Base-by-base conservation (phyloP, 2,329 filamentous ascomycete genomes). In the Lanzia echinophila region DNA sequence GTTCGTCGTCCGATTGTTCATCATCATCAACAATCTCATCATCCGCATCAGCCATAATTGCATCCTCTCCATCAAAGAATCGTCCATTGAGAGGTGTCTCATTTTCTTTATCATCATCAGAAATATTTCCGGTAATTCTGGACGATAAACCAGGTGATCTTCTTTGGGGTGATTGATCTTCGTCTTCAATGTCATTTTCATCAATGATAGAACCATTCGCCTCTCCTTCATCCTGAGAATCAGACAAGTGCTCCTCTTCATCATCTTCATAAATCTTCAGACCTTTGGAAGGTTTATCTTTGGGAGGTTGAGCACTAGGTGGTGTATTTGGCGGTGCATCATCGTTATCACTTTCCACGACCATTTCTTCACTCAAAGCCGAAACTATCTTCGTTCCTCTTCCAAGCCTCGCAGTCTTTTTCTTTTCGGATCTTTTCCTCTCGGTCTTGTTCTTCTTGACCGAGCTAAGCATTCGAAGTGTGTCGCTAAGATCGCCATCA, bases 331-430 rank as follows among this genome's bases (percentile, higher is more conserved):
- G 50, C 32, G 17, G 31, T 13, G 10, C 45, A 31, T 50, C 45
- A 19, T 56, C 54, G 15, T 15, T 24, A 6, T 56, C 54, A 13
- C 51, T 50, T 28, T 54, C 50, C 19, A 36, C 24, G 11, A 54
- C 41, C 3, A n/a, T 44, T 50, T 54, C 46, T 31, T 48, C 47
- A 39, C 54, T 56, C 41, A 54, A 31, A 24, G n/a, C 31, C 28
- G 33, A 19, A n/a, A 41, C 17, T 1, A 41, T 1, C 11, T 20
- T 12, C 20, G 17, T 8, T 41, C 20, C 20, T 10, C 17, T 41
- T 17, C n/a, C n/a, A 17, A 20, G 20, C 17, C 20, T 19, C 17
- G 38, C 17, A 41, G 17, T 41, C 38, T 41, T 45, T 36, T 20
- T 13, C 31, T 38, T 50, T 6, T 39, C 24, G 19, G 41, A 3